Base-by-base conservation (phyloP, 768 basidiomycete genomes). In the Hygrocybe punicea region DNA sequence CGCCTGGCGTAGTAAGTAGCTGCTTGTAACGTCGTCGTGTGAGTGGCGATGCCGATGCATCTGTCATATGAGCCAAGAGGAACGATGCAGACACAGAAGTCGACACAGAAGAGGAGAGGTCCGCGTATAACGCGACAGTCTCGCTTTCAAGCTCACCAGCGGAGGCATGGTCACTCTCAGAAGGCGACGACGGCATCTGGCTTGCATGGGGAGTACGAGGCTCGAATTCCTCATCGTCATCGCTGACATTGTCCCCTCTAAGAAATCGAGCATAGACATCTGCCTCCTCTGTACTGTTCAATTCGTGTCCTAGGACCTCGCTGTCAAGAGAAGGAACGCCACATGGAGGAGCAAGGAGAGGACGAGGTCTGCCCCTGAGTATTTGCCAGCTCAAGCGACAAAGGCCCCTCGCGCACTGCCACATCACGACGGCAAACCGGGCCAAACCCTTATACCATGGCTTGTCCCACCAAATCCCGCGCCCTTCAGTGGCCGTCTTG, bases 211-310 rank as follows among this genome's bases (percentile, higher is more conserved):
- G 40, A n/a, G 47, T 42, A 7, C 7, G 36, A 33, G 61, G 61
- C 6, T 62, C 64, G n/a, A 63, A 33, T 52, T 71, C 70, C 8
- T 71, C 71, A 17, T 78, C 78, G 21, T 76, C 75, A 35, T 71
- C 67, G n/a, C 59, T 73, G 7, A 77, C 73, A 47, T 72, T 72
- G 53, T 87, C 86, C 10, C 85, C 87, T 14, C 78, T 74, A 58
- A 87, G 69, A 62, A 89, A 89, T 33, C 80, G 73, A 57, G 71
- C 68, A 65, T 87, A 88, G 2, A 79, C 56, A 36, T 77, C 75
- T 24, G 64, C 70, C 4, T 77, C 76, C 21, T 50, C 47, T 55
- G 49, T 72, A 23, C 64, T 70, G 4, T 67, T 68, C 2, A 63
- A 71, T 10, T 58, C 63, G 6, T 64, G 51, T 2, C 21, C 61